Evolutionary conservation across 2,329 filamentous ascomycete species (phyloP).

Genomic region (Calonectria pauciramosa): DNA sequence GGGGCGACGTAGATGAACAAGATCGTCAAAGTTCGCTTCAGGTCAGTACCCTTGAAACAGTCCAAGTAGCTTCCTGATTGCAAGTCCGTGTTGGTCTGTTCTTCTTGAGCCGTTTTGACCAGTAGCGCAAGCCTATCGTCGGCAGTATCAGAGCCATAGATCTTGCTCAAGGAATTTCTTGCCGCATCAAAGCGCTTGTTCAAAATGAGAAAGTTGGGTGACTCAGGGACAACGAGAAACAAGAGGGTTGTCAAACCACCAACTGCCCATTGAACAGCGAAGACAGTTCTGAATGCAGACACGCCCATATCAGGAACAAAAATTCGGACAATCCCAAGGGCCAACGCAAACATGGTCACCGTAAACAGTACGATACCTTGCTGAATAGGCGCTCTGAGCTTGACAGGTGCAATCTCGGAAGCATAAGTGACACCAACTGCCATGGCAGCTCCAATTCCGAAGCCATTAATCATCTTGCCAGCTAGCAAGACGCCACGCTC

Average conservation of each 20-base stretch:
- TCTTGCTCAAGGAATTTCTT: conserved; percentile 8
- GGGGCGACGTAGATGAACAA: conserved; percentile 21
- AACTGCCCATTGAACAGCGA: conserved; percentile 22
- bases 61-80: conserved; percentile 26
- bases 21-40: conserved; percentile 20
- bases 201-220: conserved; percentile 19
- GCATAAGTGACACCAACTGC: conserved; percentile 23
- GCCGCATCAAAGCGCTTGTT: conserved; percentile 15
- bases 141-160: conserved; percentile 11
- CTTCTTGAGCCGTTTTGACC: conserved; percentile 17
- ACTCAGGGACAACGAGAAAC: conserved; percentile 19
- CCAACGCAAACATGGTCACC: conserved; percentile 18
- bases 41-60: conserved; percentile 18
- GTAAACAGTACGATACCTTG: conserved; percentile 23
- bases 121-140: conserved; percentile 10
- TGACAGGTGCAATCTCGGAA: conserved; percentile 22
- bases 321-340: conserved; percentile 14
- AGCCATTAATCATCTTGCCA: conserved; percentile 26
- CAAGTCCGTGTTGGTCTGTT: background rate
- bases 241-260: conserved; percentile 12
- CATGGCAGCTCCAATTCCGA: conserved; percentile 22
- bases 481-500: conserved; percentile 13
- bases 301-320: conserved; percentile 11
- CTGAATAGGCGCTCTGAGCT: conserved; percentile 21
- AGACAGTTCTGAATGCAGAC: conserved; percentile 21